Evolutionary conservation across 805 yeast genomes (phyloP), one percentile per base, ranked within the genome.

Genomic region (Wickerhamomyces pijperi): DNA sequence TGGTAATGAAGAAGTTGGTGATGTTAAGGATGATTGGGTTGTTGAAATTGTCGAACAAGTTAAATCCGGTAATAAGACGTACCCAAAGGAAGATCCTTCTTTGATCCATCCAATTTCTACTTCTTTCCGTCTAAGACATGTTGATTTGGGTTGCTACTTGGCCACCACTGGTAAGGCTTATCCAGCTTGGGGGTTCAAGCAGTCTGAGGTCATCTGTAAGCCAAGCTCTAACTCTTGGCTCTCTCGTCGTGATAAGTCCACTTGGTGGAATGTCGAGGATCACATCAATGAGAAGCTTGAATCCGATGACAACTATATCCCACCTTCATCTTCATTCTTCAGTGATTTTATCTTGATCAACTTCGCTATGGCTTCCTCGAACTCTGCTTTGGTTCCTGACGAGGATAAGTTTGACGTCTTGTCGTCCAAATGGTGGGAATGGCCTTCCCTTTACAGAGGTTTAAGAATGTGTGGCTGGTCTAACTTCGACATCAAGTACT

Each of bases 251-350:
- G 94, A 83, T 54, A 82, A 82, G 64, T 68, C 90, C 47, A 82
- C 88, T 11, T 83, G 92, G 90, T 83, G 92, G 92, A 82, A 82
- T 58, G 68, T 83, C 42, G 94, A 83, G 59, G 72, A 71, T 49
- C 86, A 83, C 56, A 61, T 60, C 42, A 82, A 83, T 59, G 66
- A 61, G 25, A 59, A 68, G 33, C 60, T 82, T 47, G 77, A 77
- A n/a, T 63, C 66, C 32, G 76, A 83, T 46, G 58, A 11, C 64
- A 65, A 14, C 35, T 70, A 39, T 39, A 52, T 36, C 28, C 64
- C 83, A 47, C 94, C 94, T 50, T 76, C 68, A 47, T 82, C 92
- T 9, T 73, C 68, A 40, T 82, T 83, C 59, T 71, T 79, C 70
- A 73, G 78, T 35, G 92, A 83, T 56, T 83, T 83, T 49, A 57